Evolutionary conservation across 1,284 basidiomycete species (phyloP).

Genomic region (Wallemia hederae): DNA sequence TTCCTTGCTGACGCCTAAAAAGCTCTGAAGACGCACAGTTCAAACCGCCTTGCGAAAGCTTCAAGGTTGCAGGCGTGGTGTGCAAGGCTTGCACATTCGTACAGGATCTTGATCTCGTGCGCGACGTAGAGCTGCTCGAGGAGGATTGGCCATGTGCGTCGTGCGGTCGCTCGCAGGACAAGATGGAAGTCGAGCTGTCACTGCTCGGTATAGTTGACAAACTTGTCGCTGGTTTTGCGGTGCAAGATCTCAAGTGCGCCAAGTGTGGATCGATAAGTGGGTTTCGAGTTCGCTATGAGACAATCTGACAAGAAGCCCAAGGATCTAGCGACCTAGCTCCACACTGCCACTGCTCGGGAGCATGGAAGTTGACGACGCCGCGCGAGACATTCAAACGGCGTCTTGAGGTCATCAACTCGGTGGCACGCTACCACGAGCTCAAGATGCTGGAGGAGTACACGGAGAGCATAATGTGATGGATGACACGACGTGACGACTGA

Average conservation of each 20-base stretch:
- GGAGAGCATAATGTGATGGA: background rate
- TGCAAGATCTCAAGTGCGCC: conserved; percentile 32
- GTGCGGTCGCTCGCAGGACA: conserved; percentile 71
- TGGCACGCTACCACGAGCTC: background rate
- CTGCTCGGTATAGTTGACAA: conserved; percentile 46
- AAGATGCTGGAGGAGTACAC: background rate
- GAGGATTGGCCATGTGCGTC: conserved; percentile 18
- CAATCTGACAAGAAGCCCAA: background rate
- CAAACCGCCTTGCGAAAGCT: conserved; percentile 72
- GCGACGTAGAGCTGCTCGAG: conserved; percentile 44
- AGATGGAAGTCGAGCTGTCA: conserved; percentile 51
- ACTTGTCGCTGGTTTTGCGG: conserved; percentile 43
- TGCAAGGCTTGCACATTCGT: conserved; percentile 70
- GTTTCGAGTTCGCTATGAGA: background rate
- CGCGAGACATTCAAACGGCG: background rate
- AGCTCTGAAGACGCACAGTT: conserved; percentile 43
- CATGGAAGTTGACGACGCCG: background rate
- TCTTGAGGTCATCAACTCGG: background rate
- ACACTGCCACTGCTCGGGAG: background rate
- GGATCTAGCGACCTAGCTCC: background rate
- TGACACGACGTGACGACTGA: no score
- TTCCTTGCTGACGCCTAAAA: background rate
- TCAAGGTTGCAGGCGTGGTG: conserved; percentile 61
- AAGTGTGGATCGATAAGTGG: background rate
- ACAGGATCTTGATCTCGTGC: conserved; percentile 76